These are phyloP conservation scores for Vanderwaltozyma yarrowii DNA, from an alignment of 805 yeast species.

Conservation along the genomic window DNA sequence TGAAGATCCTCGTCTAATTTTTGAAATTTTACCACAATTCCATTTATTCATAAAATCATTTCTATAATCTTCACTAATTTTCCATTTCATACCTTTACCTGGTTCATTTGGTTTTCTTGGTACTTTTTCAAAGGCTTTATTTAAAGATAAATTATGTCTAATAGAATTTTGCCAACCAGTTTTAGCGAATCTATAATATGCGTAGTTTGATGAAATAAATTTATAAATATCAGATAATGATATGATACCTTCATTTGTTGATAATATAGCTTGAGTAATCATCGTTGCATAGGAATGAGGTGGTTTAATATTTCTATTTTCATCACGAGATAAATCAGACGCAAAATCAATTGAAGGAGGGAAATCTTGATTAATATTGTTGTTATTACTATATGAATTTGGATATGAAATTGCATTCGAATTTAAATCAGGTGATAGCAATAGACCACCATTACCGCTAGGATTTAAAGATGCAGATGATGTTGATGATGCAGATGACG, in stretches of 20 bases:
- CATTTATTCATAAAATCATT: constrained; percentile 77
- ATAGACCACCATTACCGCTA: neutral
- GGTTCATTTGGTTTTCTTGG: constrained; percentile 94
- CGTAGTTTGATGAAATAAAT: constrained; percentile 81
- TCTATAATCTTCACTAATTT: constrained; percentile 74
- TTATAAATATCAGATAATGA: constrained; percentile 85
- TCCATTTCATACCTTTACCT: constrained; percentile 99
- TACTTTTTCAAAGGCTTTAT: constrained; percentile 95
- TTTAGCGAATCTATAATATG: constrained; percentile 83
- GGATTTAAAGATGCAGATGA: neutral
- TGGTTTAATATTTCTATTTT: constrained; percentile 82
- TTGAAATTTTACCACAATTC: constrained; percentile 62
- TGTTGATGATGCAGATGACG: constrained; percentile 5
- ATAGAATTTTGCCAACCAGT: constrained; percentile 99
- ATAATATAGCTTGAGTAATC: constrained; percentile 94
- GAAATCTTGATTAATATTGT: constrained; percentile 2
- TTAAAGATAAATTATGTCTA: constrained; percentile 85
- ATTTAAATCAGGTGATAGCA: neutral
- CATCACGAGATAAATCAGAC: constrained; percentile 72
- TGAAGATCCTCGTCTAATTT: constrained; percentile 68
- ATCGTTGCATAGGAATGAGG: constrained; percentile 96
- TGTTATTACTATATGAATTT: neutral
- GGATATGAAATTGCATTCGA: neutral
- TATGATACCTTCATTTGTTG: constrained; percentile 78
- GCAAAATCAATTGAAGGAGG: constrained; percentile 24